A percentile compares a stretch with the other conserved stretches of the same genome.
phyloP scores from a whole-genome alignment of 2,329 filamentous ascomycete species.

The Aureobasidium namibiae region DNA sequence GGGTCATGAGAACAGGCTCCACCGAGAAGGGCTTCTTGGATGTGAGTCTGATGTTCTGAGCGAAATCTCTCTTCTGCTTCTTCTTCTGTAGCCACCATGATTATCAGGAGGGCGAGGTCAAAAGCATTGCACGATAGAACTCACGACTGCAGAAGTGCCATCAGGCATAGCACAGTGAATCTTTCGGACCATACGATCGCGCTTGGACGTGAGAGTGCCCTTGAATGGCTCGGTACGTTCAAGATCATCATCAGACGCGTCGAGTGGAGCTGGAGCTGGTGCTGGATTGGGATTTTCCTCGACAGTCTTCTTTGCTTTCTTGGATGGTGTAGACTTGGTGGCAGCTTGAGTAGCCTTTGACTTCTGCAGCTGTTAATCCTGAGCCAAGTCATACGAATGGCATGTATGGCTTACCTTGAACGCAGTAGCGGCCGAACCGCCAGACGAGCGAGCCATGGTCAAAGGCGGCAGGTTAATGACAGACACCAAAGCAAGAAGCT shows the following conservation, averaged over 20 bases:
- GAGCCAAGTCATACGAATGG: background rate
- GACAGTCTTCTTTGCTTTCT: background rate
- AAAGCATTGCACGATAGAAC: background rate
- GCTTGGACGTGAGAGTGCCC: background rate
- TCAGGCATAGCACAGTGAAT: background rate
- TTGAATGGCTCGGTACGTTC: background rate
- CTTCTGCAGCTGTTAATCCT: background rate
- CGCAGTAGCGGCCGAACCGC: background rate
- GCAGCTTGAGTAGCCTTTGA: background rate
- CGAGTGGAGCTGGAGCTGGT: background rate
- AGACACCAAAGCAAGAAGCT: background rate
- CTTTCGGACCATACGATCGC: background rate
- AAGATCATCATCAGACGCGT: background rate
- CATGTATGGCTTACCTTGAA: background rate
- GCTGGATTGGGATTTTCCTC: too few relatives aligned
- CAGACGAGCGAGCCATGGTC: background rate
- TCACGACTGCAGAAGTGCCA: background rate
- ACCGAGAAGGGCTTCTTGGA: constrained; percentile 6
- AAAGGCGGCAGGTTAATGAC: background rate
- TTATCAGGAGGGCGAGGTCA: background rate
- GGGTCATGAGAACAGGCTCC: constrained; percentile 8
- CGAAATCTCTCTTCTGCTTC: background rate
- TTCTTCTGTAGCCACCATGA: background rate
- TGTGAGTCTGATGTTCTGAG: background rate
- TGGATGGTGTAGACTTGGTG: background rate